Evolutionary conservation across 805 yeast genomes (phyloP).

Genomic region (Ogataea trehalophila): DNA sequence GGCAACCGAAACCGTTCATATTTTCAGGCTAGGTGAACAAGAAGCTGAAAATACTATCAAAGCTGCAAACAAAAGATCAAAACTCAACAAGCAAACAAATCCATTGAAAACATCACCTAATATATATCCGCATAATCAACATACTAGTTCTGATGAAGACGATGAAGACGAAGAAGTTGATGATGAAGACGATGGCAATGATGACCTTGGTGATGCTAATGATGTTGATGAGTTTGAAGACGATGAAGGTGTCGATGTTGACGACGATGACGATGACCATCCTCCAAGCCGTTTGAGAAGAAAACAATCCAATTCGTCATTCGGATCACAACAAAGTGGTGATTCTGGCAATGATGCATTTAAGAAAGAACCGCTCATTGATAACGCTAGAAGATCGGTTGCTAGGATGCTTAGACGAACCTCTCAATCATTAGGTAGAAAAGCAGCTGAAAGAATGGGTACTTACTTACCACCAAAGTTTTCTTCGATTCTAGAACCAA

Average conservation of each 20-base stretch:
- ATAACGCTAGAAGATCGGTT: conserved; percentile 63
- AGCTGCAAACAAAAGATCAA: conserved; percentile 12
- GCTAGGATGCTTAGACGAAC: conserved; percentile 74
- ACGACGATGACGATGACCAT: conserved; percentile 12
- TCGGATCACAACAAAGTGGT: conserved; percentile 24
- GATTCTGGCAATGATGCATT: conserved; percentile 15
- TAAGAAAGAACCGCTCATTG: conserved; percentile 60
- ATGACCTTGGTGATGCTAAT: conserved; percentile 12
- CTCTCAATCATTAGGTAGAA: conserved; percentile 70
- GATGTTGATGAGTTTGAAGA: conserved; percentile 4
- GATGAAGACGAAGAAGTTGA: conserved; percentile 30
- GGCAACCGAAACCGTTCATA: conserved; percentile 89
- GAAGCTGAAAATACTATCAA: conserved; percentile 31
- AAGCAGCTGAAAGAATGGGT: conserved; percentile 85
- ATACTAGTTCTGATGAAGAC: conserved; percentile 31
- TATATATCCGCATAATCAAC: conserved; percentile 19
- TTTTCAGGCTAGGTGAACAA: conserved; percentile 66
- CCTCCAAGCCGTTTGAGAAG: conserved; percentile 14
- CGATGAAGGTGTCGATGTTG: conserved; percentile 18
- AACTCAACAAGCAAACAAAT: conserved; percentile 12
- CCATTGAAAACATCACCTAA: conserved; percentile 19
- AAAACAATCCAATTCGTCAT: conserved; percentile 22
- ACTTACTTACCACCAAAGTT: conserved; percentile 82
- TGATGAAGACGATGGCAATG: conserved; percentile 22
- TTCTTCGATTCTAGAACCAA: conserved; percentile 83